A percentile compares a stretch with the other conserved stretches of the same genome.
These are phyloP conservation scores for California macrophylla DNA, from an alignment of 441 rosid species.

Conservation along the genomic window DNA sequence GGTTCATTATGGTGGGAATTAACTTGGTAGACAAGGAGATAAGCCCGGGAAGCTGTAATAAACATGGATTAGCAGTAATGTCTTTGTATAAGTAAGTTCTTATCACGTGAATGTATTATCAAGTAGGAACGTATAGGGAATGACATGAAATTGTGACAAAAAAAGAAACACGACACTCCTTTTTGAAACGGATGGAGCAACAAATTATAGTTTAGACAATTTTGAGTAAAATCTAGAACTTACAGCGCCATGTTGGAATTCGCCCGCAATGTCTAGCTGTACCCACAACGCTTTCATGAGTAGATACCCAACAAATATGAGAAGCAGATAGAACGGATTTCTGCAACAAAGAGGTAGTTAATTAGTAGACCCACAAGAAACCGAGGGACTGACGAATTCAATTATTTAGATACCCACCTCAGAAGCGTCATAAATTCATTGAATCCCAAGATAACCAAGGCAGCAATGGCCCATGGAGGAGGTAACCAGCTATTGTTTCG, in stretches of 20 bases:
- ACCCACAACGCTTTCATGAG: slow-evolving; percentile 83
- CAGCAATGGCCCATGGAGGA: slow-evolving; percentile 98
- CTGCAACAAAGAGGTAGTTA: slow-evolving; percentile 35
- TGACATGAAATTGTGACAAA: too few species aligned
- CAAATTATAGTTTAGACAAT: too few species aligned
- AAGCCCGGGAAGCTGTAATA: slow-evolving; percentile 77
- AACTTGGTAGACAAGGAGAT: slow-evolving; percentile 69
- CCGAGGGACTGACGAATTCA: background rate
- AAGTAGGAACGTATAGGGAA: too few species aligned
- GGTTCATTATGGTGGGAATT: slow-evolving; percentile 82
- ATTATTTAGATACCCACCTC: slow-evolving; percentile 35
- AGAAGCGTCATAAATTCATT: slow-evolving; percentile 93
- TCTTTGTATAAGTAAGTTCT: too few species aligned
- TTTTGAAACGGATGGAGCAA: too few species aligned
- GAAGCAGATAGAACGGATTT: slow-evolving; percentile 66
- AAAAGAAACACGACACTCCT: too few species aligned
- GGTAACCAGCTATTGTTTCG: slow-evolving; percentile 96
- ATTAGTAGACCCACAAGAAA: slow-evolving; percentile 11
- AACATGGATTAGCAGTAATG: background rate
- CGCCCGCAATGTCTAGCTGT: slow-evolving; percentile 71
- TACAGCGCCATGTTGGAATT: slow-evolving; percentile 76
- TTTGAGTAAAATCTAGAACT: slow-evolving; percentile 24
- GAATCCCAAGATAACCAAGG: slow-evolving; percentile 72
- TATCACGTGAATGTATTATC: too few species aligned
- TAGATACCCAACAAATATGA: slow-evolving; percentile 62